These are phyloP conservation scores for Laburnicola sp. DNA, from an alignment of 2,329 filamentous ascomycete genomes.

Conservation along the genomic window DNA sequence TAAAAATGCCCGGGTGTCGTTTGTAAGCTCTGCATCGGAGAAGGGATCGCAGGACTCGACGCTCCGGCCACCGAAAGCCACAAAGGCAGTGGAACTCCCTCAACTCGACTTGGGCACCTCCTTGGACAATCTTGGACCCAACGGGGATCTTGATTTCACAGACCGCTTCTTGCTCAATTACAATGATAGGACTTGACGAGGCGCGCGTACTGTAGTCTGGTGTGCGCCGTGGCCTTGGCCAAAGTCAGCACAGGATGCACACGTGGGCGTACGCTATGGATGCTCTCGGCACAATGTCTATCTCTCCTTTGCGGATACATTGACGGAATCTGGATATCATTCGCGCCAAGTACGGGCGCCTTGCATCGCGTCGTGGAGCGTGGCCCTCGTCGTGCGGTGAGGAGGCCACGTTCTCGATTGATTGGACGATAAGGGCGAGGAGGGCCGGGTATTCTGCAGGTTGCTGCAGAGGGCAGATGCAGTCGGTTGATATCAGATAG, in stretches of 20 bases:
- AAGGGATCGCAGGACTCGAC: slow-evolving; percentile 28
- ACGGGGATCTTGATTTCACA: slow-evolving; percentile 29
- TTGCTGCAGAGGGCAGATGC: slow-evolving; percentile 10
- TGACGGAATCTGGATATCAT: slow-evolving; percentile 1
- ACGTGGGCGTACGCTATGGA: not conserved
- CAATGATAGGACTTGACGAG: slow-evolving; percentile 15
- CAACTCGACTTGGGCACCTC: slow-evolving; percentile 28
- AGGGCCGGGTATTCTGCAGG: slow-evolving; percentile 6
- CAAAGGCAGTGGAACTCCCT: slow-evolving; percentile 21
- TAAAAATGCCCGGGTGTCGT: slow-evolving; percentile 23
- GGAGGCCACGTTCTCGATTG: slow-evolving; percentile 42
- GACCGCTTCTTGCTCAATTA: slow-evolving; percentile 33
- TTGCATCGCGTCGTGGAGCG: slow-evolving; percentile 17
- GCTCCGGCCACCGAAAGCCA: slow-evolving; percentile 11
- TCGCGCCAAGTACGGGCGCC: not conserved
- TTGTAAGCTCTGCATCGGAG: slow-evolving; percentile 23
- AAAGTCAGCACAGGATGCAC: not conserved
- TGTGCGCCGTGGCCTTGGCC: not conserved
- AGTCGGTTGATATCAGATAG: slow-evolving; percentile 6
- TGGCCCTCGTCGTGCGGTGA: slow-evolving; percentile 28
- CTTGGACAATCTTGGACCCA: slow-evolving; percentile 27
- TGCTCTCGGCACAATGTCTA: no score
- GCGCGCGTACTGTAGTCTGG: not conserved
- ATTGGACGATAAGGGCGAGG: slow-evolving; percentile 36
- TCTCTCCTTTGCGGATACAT: not conserved